phyloP scores from a whole-genome alignment of 306 rosid species.

The Citrullus mucosospermus region DNA sequence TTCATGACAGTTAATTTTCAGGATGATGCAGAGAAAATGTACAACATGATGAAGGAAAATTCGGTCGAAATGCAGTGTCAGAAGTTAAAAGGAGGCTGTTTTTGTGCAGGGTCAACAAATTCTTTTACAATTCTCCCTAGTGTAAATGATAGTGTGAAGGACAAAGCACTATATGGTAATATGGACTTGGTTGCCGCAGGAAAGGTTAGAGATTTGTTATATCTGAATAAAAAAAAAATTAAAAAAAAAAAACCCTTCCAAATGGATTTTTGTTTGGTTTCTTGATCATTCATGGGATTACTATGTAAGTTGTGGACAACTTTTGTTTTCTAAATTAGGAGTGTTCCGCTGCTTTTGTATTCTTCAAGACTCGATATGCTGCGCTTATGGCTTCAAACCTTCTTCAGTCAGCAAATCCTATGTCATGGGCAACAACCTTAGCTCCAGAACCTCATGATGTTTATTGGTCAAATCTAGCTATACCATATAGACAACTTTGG shows the following conservation, averaged over 20 bases:
- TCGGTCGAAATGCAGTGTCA: conserved; percentile 28
- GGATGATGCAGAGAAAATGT: conserved; percentile 71
- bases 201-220: conserved; percentile 37
- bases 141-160: conserved; percentile 32
- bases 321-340: conserved; percentile 32
- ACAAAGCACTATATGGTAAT: conserved; percentile 21
- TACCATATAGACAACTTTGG: conserved; percentile 87
- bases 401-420: conserved; percentile 93
- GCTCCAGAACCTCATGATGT: conserved; percentile 91
- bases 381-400: conserved; percentile 47
- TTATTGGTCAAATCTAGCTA: conserved; percentile 86
- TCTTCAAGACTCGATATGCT: conserved; percentile 83
- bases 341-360: conserved; percentile 84
- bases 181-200: conserved; percentile 18
- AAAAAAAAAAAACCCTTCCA: neutral
- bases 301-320: neutral
- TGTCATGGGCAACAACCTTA: conserved; percentile 73
- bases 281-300: neutral
- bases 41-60: conserved; percentile 35
- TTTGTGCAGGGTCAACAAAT: conserved; percentile 42
- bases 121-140: conserved; percentile 58
- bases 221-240: neutral
- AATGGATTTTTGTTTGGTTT: neutral
- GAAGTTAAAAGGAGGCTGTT: conserved; percentile 30
- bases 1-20: conserved; percentile 18